Conservation (phyloP, 1,284 basidiomycete species). For the Ceratobasidium papillatum region DNA sequence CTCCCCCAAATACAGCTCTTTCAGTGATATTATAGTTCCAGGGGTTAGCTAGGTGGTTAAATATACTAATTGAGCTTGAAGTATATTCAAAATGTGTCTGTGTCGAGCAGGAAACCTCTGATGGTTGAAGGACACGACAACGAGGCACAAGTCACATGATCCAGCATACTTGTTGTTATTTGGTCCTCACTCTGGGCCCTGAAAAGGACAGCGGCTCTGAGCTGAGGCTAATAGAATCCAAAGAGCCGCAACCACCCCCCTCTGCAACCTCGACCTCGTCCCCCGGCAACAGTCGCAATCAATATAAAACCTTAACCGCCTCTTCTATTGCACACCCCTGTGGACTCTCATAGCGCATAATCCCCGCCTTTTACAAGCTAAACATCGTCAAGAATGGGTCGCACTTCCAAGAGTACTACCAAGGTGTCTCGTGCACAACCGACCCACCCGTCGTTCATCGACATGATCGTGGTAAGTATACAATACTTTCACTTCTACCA, state of each 20-base stretch:
- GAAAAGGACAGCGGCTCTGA: slow-evolving; percentile 29
- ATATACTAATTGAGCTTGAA: background rate
- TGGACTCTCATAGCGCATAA: slow-evolving; percentile 23
- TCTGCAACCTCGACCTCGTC: slow-evolving; percentile 19
- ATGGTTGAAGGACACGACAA: slow-evolving; percentile 18
- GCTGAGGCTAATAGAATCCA: slow-evolving; percentile 23
- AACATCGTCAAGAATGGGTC: slow-evolving; percentile 37
- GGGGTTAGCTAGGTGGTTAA: background rate
- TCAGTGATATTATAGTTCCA: background rate
- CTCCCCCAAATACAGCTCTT: background rate
- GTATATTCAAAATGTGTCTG: no score
- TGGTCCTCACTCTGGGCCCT: slow-evolving; percentile 12
- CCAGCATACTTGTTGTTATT: background rate
- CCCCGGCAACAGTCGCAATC: background rate
- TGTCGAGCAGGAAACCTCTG: background rate
- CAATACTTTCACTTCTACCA: background rate
- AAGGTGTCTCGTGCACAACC: slow-evolving; percentile 23
- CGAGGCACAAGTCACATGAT: slow-evolving; percentile 30
- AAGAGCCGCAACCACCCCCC: slow-evolving; percentile 37
- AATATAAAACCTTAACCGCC: background rate
- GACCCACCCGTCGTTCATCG: slow-evolving; percentile 43
- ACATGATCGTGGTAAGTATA: slow-evolving; percentile 44
- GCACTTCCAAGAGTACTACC: slow-evolving; percentile 37
- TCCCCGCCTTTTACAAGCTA: background rate
- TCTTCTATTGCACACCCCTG: background rate